Base-by-base conservation (phyloP, 2,329 filamentous ascomycete species). In the Chaetomiaceae sp. region DNA sequence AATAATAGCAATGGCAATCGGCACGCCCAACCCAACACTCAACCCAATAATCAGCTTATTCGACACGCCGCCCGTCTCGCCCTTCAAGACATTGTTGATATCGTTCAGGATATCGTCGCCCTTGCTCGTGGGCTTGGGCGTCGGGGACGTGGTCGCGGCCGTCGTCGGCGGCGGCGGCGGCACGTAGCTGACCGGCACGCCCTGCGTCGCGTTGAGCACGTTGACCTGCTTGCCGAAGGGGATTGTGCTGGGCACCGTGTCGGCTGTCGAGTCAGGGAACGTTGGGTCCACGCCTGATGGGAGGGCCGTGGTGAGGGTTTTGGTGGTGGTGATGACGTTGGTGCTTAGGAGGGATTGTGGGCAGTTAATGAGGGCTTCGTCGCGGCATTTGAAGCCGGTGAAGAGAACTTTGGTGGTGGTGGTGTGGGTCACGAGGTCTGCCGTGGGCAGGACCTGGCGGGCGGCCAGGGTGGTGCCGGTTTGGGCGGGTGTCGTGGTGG, bases 261-360 rank as follows among this genome's bases (percentile, higher is more conserved):
- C 58, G 0, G 56, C 58, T 0, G 63, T 68, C 5, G 68, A 66
- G 2, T 59, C 59, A 0, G 75, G 72, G 55, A 73, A 78, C 0
- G 67, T 70, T 0, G 70, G 63, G 0, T 63, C 54, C 0, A 59
- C 61, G 0, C 74, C 72, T 0, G 67, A 65, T 0, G 68, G 59
- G 3, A 78, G 63, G 1, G 70, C 60, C 0, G 73, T 71, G 2
- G 69, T 64, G 1, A 71, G 57, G 0, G 73, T 77, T 14, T 62
- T 63, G 0, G 68, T 73, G 0, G 62, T 68, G 0, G 64, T 66
- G 2, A 63, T 64, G 14, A 69, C 68, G 1, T 66, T 65, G 0
- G 76, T 74, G 13, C 62, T 70, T 58, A 79, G 77, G 13, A 74
- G 65, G 0, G 75, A 77, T 0, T 62, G 70, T 0, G 79, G 78